Base-by-base conservation (phyloP, 352 stramenopile genomes). In the Globisporangium solare region DNA sequence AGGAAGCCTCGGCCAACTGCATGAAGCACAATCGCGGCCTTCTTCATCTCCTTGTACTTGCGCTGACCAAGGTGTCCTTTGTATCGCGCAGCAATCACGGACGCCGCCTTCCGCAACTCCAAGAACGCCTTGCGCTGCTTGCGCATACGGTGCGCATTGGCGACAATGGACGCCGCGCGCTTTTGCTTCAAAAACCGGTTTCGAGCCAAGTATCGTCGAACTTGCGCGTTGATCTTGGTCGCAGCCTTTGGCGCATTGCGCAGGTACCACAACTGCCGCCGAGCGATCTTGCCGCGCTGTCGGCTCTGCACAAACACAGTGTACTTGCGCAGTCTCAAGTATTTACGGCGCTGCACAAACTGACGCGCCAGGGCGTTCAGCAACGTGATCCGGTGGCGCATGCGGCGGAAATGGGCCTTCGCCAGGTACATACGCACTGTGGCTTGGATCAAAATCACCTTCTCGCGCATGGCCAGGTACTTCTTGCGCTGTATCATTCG, bases 191-290 rank as follows among this genome's bases (percentile, higher is more conserved):
- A 60, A 51, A 88, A 94, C 20, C 70, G 66, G 37, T 79, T 89
- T 24, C 80, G 82, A 12, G 71, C 80, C 11, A 93, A 61, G 60
- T 78, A 91, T 14, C 82, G 40, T 21, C 84, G 81, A 14, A 86
- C 73, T 18, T 91, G 76, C 0, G 82, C 71, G 52, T 90, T 86
- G 53, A 95, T 94, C 39, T 86, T 89, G 0, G 78, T 95, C 6
- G 82, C 83, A 3, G 86, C 83, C 48, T 76, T 74, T 6, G 86
- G 83, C 0, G 83, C 82, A 47, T 83, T 79, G n/a, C 79, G 80
- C 17, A 95, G 54, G 57, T 89, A 94, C 58, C 73, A 78, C 6
- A 73, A 64, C 54, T 92, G 77, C 21, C 68, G 68, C n/a, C 86
- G 76, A 22, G 86, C 86, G 17, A 73, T 71, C 59, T 89, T 89